Conservation (phyloP, 257 asterid species). For the Fraxinus excelsior region DNA sequence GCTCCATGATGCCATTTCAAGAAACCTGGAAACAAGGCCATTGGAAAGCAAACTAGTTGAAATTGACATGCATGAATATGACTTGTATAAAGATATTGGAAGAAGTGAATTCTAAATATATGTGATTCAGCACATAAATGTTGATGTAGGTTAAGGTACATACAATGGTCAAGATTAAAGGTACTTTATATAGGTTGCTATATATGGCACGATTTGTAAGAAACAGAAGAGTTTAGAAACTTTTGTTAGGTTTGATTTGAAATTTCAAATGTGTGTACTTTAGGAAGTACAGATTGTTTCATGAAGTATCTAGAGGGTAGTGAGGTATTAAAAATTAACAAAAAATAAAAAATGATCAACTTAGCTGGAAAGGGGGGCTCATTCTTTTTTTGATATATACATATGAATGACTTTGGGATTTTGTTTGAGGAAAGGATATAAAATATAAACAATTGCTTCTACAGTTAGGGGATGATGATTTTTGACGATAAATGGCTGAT, state of each 20-base stretch:
- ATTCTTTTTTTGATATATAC: too few species aligned
- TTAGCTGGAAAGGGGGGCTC: neutral
- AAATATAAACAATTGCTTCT: too few species aligned
- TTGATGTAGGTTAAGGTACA: constrained; percentile 19
- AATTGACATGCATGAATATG: neutral
- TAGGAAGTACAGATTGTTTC: constrained; percentile 15
- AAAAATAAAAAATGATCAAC: too few species aligned
- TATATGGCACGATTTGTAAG: constrained; percentile 23
- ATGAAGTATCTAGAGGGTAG: neutral
- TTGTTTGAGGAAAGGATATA: too few species aligned
- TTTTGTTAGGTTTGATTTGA: constrained; percentile 29
- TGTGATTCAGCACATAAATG: constrained; percentile 1
- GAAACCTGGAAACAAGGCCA: neutral
- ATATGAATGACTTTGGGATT: neutral
- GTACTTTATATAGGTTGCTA: constrained; percentile 19
- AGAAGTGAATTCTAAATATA: constrained; percentile 11
- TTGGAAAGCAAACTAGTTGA: neutral
- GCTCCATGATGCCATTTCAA: neutral
- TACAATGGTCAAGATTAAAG: constrained; percentile 31
- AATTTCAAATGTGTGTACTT: constrained; percentile 28
- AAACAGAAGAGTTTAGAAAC: constrained; percentile 20
- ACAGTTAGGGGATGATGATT: neutral
- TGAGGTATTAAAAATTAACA: neutral
- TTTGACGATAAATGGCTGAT: neutral
- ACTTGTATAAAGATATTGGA: constrained; percentile 1